phyloP scores from a whole-genome alignment of 257 asterid species.

The Solanum acaule region DNA sequence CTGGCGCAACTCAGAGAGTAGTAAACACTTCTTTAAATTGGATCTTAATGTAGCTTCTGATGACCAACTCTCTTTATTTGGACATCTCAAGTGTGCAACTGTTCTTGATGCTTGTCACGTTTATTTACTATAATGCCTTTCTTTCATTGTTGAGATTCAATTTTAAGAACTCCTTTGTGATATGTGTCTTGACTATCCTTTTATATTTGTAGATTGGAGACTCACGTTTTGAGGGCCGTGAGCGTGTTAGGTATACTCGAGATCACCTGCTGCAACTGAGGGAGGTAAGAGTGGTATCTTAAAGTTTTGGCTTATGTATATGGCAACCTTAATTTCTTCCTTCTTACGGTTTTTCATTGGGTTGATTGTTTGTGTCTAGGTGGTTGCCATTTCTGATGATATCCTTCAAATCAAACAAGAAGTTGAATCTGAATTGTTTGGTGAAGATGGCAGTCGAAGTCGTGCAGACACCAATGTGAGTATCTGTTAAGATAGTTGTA shows the following conservation, averaged over 20 bases:
- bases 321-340: background rate
- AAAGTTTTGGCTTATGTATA: background rate
- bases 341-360: background rate
- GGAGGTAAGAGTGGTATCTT: conserved; percentile 45
- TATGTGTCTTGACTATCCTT: background rate
- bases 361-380: conserved; percentile 30
- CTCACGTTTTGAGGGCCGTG: conserved; percentile 66
- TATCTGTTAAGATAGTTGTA: background rate
- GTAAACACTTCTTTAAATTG: background rate
- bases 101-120: background rate
- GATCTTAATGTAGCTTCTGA: background rate
- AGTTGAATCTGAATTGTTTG: conserved; percentile 75
- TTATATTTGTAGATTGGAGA: conserved; percentile 53
- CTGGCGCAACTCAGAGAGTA: background rate
- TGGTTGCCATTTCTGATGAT: conserved; percentile 44
- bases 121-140: background rate
- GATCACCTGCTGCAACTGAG: conserved; percentile 70
- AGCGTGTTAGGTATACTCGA: conserved; percentile 54
- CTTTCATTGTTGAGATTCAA: background rate
- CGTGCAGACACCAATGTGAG: conserved; percentile 69
- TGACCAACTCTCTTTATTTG: background rate
- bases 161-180: background rate
- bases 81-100: background rate
- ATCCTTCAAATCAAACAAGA: conserved; percentile 71
- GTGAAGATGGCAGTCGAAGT: conserved; percentile 58